A percentile compares a stretch with the other conserved stretches of the same genome.
Evolutionary conservation across 129 eudicot species (phyloP).

Genomic region (Ambrosia trifida): DNA sequence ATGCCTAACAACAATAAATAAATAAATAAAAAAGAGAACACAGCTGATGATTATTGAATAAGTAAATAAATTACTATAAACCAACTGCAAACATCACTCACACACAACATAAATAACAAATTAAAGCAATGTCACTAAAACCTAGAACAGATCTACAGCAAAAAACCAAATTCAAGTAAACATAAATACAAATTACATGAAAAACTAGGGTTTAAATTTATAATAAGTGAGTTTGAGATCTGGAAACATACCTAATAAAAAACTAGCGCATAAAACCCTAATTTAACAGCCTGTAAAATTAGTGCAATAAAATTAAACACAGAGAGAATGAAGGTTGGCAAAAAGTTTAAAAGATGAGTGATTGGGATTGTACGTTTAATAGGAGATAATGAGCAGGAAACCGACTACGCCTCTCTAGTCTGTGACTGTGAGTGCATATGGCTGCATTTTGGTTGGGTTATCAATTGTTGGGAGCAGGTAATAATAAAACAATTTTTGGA

Average conservation of each 20-base stretch:
- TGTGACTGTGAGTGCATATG: constrained; percentile 2
- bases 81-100: constrained; percentile 10
- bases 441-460: constrained; percentile 3
- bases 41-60: neutral
- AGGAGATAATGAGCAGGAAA: constrained; percentile 9
- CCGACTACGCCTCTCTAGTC: constrained; percentile 6
- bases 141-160: constrained; percentile 24
- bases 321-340: constrained; percentile 1
- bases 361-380: constrained; percentile 20
- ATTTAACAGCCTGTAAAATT: constrained; percentile 35
- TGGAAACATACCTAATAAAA: constrained; percentile 40
- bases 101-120: constrained; percentile 8
- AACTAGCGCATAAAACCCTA: constrained; percentile 33
- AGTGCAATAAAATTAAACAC: constrained; percentile 16
- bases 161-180: neutral
- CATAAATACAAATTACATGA: neutral
- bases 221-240: constrained; percentile 47
- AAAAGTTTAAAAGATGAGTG: constrained; percentile 18
- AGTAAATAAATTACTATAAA: constrained; percentile 1
- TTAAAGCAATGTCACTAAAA: constrained; percentile 23
- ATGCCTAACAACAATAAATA: neutral
- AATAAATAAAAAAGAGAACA: neutral
- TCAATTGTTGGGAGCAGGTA: constrained; percentile 24
- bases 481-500: constrained; percentile 28
- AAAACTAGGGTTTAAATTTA: neutral